Base-by-base conservation (phyloP, 495 filamentous ascomycete genomes). In the Durotheca rogersii region DNA sequence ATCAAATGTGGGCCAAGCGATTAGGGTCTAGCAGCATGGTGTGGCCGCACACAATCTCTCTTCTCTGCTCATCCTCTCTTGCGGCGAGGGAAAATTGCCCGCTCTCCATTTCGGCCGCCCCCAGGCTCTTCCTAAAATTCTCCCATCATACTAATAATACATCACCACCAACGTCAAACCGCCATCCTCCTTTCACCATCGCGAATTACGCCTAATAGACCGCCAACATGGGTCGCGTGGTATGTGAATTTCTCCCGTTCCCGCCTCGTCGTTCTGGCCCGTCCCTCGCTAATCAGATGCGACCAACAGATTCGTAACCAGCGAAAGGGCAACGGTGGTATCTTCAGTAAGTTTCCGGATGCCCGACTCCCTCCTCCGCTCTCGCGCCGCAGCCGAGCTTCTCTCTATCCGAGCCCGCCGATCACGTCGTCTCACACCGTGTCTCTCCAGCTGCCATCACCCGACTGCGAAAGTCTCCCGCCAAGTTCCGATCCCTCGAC, bases 311-410 rank as follows among this genome's bases (percentile, higher is more conserved):
- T 97, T 75, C 86, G 89, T 75, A 95, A 94, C 79, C 89, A 95
- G 86, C 87, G 90, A 80, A 96, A 96, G 82, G 90, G 93, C 76
- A 85, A 89, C 78, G 93, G 93, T 75, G 88, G 85, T 72, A 96
- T 97, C 81, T 98, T 98, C 84, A 96, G 85, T 88, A 83, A 72
- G 84, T 81, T 60, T 45, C 35, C 44, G 48, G 41, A 42, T 41
- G 35, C 44, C 17, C 42, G 25, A 35, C 25, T 32, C 34, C n/a
- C n/a, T 33, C 16, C 38, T 39, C 31, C 33, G 30, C 12, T 16
- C 31, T 53, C 16, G 43, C 38, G 23, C 33, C 59, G 46, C 23
- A 9, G 4, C 9, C 23, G 23, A 27, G 64, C 40, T 37, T 51
- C 36, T 18, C 49, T 33, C 41, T 38, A 56, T 34, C 23, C 4